These are phyloP conservation scores for Barnettozyma californica DNA, from an alignment of 805 yeast genomes.

Conservation along the genomic window DNA sequence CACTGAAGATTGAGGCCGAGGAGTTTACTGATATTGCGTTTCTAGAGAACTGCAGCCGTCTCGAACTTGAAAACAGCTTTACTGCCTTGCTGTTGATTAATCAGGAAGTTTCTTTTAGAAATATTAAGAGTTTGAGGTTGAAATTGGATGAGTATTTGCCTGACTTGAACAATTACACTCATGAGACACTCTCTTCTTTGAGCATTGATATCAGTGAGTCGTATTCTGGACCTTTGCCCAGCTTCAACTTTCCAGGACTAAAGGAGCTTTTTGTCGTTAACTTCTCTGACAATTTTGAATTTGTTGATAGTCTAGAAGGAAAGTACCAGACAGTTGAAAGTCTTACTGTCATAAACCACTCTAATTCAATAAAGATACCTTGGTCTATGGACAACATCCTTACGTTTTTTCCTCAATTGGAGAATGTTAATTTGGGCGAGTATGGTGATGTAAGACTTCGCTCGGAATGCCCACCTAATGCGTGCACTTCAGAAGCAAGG, in stretches of 20 bases:
- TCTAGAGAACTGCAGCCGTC: background rate
- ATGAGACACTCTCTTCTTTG: background rate
- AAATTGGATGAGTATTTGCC: background rate
- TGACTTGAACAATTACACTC: background rate
- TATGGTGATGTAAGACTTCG: too few species aligned
- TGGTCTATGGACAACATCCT: too few species aligned
- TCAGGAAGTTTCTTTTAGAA: background rate
- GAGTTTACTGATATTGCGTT: background rate
- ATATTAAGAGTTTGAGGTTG: background rate
- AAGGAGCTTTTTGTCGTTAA: background rate
- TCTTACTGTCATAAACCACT: background rate
- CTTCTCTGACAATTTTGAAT: background rate
- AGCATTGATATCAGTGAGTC: background rate
- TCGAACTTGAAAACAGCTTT: background rate
- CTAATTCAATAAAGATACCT: background rate
- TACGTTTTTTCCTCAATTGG: too few species aligned
- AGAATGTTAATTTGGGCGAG: too few species aligned
- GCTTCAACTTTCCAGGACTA: background rate
- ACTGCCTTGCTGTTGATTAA: background rate
- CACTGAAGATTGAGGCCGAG: background rate
- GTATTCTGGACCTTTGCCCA: background rate
- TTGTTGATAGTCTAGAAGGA: background rate
- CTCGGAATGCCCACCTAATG: too few species aligned
- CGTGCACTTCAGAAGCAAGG: too few species aligned
- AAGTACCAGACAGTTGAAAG: background rate